These are phyloP conservation scores for Suillus clintonianus DNA, from an alignment of 768 basidiomycete species.

Conservation along the genomic window DNA sequence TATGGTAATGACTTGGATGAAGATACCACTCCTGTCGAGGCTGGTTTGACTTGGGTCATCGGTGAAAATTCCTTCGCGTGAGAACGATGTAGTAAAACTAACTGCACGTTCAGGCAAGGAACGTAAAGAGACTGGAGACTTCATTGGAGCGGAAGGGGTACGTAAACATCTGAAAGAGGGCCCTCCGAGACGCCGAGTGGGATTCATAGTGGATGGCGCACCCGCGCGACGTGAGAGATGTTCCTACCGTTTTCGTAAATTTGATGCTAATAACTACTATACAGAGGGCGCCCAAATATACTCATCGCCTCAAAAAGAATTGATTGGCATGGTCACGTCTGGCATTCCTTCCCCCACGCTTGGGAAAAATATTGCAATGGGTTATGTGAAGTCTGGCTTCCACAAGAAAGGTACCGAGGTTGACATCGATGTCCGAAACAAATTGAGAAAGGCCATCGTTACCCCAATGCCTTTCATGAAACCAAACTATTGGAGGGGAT, in stretches of 20 bases:
- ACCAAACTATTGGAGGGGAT: conserved; percentile 78
- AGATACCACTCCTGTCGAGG: conserved; percentile 83
- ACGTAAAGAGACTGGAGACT: conserved; percentile 64
- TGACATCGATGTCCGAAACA: conserved; percentile 82
- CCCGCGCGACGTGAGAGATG: conserved; percentile 73
- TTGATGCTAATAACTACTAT: conserved; percentile 3
- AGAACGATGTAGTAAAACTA: background rate
- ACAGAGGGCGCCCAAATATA: conserved; percentile 81
- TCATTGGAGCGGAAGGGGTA: conserved; percentile 79
- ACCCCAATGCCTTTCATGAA: conserved; percentile 88
- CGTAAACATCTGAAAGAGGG: conserved; percentile 79
- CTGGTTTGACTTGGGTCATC: conserved; percentile 91
- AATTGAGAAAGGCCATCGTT: conserved; percentile 71
- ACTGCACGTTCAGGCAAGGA: conserved; percentile 66
- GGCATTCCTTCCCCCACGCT: conserved; percentile 94
- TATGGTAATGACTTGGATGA: conserved; percentile 96
- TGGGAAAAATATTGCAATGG: conserved; percentile 95
- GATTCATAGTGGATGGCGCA: conserved; percentile 77
- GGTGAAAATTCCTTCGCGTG: conserved; percentile 47
- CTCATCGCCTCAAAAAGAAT: conserved; percentile 51
- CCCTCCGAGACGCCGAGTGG: conserved; percentile 75
- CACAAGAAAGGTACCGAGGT: conserved; percentile 92
- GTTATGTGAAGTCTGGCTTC: conserved; percentile 76
- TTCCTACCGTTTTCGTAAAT: background rate
- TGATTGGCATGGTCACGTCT: conserved; percentile 83